A percentile compares a stretch with the other conserved stretches of the same genome.
phyloP scores from a whole-genome alignment of 768 basidiomycete genomes.

The Auricularia sp. region DNA sequence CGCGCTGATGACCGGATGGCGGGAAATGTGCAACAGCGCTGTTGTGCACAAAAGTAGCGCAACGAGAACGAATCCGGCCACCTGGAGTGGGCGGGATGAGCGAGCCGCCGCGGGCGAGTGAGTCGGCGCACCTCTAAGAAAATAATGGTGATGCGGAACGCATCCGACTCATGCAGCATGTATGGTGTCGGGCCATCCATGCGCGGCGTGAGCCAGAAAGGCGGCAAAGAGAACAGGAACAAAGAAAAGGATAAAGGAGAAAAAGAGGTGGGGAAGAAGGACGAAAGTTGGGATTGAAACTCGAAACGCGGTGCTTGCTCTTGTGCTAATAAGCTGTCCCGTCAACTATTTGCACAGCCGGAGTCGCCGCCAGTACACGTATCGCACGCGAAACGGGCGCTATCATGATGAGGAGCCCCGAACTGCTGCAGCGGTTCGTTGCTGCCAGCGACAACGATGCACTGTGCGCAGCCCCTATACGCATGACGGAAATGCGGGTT shows the following conservation, averaged over 20 bases:
- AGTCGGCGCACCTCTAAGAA: neutral
- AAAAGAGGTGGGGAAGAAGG: neutral
- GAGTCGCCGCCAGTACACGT: neutral
- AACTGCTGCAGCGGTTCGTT: neutral
- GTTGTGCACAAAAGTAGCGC: neutral
- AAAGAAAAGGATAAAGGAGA: neutral
- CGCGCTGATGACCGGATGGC: neutral
- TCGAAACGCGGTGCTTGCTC: neutral
- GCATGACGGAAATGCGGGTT: neutral
- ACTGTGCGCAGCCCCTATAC: neutral
- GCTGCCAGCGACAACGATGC: neutral
- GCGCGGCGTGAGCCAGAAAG: neutral
- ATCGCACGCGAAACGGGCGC: neutral
- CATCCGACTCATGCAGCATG: neutral
- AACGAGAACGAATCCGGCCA: neutral
- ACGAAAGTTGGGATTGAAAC: neutral
- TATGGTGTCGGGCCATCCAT: neutral
- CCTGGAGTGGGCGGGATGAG: neutral
- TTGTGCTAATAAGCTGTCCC: neutral
- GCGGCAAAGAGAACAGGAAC: neutral
- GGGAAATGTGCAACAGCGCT: neutral
- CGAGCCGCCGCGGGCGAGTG: neutral
- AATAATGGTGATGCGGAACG: neutral
- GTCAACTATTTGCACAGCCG: neutral
- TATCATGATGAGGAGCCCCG: neutral